These are phyloP conservation scores for Gymnopus androsaceus DNA, from an alignment of 1,284 basidiomycete genomes.

Conservation along the genomic window DNA sequence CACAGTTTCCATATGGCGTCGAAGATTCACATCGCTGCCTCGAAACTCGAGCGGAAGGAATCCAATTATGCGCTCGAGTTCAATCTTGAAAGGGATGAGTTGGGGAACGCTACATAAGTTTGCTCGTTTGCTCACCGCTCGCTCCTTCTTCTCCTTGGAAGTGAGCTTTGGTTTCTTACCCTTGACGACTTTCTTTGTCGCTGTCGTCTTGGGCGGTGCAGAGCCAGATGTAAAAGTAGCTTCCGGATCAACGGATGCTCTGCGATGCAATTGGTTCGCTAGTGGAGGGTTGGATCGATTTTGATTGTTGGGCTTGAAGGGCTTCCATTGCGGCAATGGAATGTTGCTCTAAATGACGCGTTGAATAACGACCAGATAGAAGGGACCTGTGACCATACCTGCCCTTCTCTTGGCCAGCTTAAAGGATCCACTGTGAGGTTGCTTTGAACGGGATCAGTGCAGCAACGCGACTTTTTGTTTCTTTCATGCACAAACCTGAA, in stretches of 20 bases:
- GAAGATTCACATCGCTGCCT: conserved; percentile 80
- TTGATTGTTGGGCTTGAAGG: conserved; percentile 24
- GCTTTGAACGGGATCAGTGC: conserved; percentile 37
- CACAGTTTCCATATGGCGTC: conserved; percentile 77
- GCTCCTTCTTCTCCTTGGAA: conserved; percentile 82
- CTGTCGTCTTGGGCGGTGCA: conserved; percentile 26
- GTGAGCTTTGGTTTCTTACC: conserved; percentile 63
- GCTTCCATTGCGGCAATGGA: conserved; percentile 42
- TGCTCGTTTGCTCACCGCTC: conserved; percentile 53
- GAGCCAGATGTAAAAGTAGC: conserved; percentile 37
- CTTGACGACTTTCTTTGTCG: conserved; percentile 63
- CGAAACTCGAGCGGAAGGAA: conserved; percentile 89
- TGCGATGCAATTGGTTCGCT: conserved; percentile 22
- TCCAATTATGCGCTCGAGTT: conserved; percentile 74
- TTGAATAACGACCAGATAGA: conserved; percentile 6
- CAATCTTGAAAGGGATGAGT: conserved; percentile 41
- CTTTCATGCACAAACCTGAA: conserved; percentile 57
- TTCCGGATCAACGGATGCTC: conserved; percentile 46
- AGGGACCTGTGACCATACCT: conserved; percentile 40
- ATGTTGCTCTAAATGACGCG: conserved; percentile 42
- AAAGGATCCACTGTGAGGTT: conserved; percentile 66
- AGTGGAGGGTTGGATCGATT: conserved; percentile 9
- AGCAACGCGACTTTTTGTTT: neutral
- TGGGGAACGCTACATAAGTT: neutral
- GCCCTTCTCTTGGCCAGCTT: conserved; percentile 58